Conservation (phyloP, 768 basidiomycete species). For the Aureoboletus auriporus region DNA sequence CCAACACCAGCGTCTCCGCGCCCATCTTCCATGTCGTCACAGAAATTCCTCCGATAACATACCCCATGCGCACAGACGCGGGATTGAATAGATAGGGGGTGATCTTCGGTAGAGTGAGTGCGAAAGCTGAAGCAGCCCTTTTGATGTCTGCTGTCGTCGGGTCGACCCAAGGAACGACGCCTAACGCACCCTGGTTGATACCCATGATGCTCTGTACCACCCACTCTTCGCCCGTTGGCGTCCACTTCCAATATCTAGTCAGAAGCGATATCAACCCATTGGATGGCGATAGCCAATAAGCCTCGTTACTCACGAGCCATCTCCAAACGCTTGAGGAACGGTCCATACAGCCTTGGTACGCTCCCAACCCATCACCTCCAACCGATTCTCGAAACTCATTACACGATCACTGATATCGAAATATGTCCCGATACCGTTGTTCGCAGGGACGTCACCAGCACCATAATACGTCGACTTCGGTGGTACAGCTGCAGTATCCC, state of each 20-base stretch:
- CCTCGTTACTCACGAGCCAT: slow-evolving; percentile 22
- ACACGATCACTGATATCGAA: slow-evolving; percentile 66
- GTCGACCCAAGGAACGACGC: slow-evolving; percentile 49
- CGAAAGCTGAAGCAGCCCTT: slow-evolving; percentile 45
- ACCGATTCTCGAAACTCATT: slow-evolving; percentile 57
- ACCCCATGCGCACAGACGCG: slow-evolving; percentile 34
- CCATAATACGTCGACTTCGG: slow-evolving; percentile 22
- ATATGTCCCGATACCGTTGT: slow-evolving; percentile 38
- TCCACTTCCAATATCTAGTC: slow-evolving; percentile 54
- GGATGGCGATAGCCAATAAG: neutral
- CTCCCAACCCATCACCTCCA: slow-evolving; percentile 65
- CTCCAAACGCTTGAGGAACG: slow-evolving; percentile 76
- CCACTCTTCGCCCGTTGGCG: slow-evolving; percentile 68
- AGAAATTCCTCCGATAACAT: slow-evolving; percentile 41
- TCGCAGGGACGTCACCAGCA: slow-evolving; percentile 16
- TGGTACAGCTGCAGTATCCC: slow-evolving; percentile 31
- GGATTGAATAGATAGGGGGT: slow-evolving; percentile 45
- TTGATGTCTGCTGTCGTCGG: slow-evolving; percentile 53
- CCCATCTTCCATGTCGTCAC: slow-evolving; percentile 48
- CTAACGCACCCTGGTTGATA: slow-evolving; percentile 67
- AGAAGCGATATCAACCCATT: neutral
- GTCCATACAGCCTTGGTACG: slow-evolving; percentile 70
- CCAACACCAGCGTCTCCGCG: slow-evolving; percentile 42
- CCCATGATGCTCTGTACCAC: slow-evolving; percentile 60
- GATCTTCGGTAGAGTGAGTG: slow-evolving; percentile 41